These are phyloP conservation scores for Durio zibethinus DNA, from an alignment of 345 rosid genomes.

Conservation along the genomic window DNA sequence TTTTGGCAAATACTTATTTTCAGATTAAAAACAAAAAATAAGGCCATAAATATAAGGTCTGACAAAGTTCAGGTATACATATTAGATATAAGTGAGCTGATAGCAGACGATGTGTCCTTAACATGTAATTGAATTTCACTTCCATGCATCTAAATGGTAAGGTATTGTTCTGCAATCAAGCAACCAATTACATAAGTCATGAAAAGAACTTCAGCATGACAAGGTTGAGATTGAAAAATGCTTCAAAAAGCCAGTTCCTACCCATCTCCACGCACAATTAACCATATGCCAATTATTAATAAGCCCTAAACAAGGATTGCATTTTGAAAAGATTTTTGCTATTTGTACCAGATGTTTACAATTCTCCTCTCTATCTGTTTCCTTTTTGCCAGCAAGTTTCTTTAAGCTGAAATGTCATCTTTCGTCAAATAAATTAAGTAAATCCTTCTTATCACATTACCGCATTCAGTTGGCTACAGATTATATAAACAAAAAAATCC, in stretches of 20 bases:
- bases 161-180: no score
- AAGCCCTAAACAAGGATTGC: neutral
- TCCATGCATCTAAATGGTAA: neutral
- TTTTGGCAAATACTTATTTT: neutral
- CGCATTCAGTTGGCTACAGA: neutral
- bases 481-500: neutral
- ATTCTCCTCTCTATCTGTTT: neutral
- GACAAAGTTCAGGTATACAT: neutral
- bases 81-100: neutral
- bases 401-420: neutral
- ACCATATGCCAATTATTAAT: neutral
- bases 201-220: neutral
- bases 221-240: neutral
- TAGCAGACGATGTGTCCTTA: neutral
- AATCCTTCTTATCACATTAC: neutral
- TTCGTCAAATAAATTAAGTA: neutral
- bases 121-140: neutral
- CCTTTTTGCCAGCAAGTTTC: neutral
- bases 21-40: neutral
- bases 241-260: neutral
- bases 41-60: neutral
- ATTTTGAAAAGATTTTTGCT: neutral
- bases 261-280: neutral
- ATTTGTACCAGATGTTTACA: neutral
- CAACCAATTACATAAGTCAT: neutral